These are phyloP conservation scores for Aspergillus wentii DNA, from an alignment of 495 filamentous ascomycete species.

Conservation along the genomic window DNA sequence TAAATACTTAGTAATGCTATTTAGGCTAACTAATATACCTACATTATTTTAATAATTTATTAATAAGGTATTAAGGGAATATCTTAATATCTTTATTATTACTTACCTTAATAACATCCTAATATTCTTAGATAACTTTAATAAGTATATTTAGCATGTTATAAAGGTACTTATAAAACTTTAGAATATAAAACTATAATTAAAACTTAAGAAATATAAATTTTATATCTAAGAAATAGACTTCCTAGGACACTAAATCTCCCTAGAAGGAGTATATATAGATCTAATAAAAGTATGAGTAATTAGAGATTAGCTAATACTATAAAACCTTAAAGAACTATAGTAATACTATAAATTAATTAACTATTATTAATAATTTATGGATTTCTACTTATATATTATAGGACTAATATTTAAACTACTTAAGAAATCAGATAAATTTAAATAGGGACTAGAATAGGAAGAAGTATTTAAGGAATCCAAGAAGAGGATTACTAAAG, in stretches of 20 bases:
- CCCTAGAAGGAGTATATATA: slow-evolving; percentile 4
- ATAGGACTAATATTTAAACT: slow-evolving; percentile 2
- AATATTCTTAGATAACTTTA: slow-evolving; percentile 5
- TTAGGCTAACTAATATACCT: slow-evolving; percentile 11
- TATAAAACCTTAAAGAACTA: slow-evolving; percentile 5
- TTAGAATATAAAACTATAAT: slow-evolving; percentile 2
- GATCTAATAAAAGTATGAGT: slow-evolving; percentile 7
- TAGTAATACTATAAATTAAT: slow-evolving; percentile 8
- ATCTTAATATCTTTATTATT: slow-evolving; percentile 9
- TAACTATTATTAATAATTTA: slow-evolving; percentile 12
- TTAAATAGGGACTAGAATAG: slow-evolving; percentile 1
- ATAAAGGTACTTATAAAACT: slow-evolving; percentile 2
- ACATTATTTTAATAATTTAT: slow-evolving; percentile 12
- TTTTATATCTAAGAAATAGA: slow-evolving; percentile 7
- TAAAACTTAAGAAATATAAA: slow-evolving; percentile 13
- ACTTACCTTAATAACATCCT: slow-evolving; percentile 14
- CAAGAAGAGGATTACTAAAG: slow-evolving; percentile 1
- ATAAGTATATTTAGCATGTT: slow-evolving; percentile 9
- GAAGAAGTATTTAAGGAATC: slow-evolving; percentile 7
- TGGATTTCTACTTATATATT: slow-evolving; percentile 6
- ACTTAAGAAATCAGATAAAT: slow-evolving; percentile 5
- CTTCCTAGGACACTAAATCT: slow-evolving; percentile 10
- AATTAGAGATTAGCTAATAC: slow-evolving; percentile 5
- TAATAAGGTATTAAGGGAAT: slow-evolving; percentile 5
- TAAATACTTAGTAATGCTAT: slow-evolving; percentile 14